A percentile compares a stretch with the other conserved stretches of the same genome.
phyloP scores from a whole-genome alignment of 495 filamentous ascomycete genomes.

The Penicillium psychrofluorescens region DNA sequence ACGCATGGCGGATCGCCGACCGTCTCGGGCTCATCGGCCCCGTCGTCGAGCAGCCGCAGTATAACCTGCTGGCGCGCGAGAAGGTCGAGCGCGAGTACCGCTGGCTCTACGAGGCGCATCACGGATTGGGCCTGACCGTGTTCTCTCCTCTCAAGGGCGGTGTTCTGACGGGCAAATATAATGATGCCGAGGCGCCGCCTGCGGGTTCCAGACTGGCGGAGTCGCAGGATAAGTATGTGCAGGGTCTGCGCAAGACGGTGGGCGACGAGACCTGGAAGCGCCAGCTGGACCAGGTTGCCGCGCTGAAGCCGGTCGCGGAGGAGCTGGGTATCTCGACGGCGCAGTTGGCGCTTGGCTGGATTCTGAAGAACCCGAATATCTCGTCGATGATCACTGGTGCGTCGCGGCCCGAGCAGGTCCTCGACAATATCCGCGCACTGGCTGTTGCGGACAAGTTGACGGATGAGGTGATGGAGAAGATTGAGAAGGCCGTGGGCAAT shows the following conservation, averaged over 20 bases:
- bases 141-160: slow-evolving; percentile 69
- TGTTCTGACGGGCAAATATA: slow-evolving; percentile 77
- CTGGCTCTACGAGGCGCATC: slow-evolving; percentile 50
- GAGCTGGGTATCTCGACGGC: slow-evolving; percentile 57
- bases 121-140: slow-evolving; percentile 64
- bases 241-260: slow-evolving; percentile 20
- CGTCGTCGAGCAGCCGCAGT: slow-evolving; percentile 77
- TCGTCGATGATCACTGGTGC: slow-evolving; percentile 73
- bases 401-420: slow-evolving; percentile 62
- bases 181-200: slow-evolving; percentile 39
- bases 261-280: slow-evolving; percentile 12
- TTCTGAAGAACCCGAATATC: slow-evolving; percentile 68
- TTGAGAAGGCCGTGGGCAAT: slow-evolving; percentile 59
- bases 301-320: slow-evolving; percentile 57
- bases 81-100: slow-evolving; percentile 72
- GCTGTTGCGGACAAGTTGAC: slow-evolving; percentile 55
- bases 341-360: slow-evolving; percentile 70
- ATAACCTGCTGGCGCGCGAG: slow-evolving; percentile 66
- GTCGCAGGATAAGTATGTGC: slow-evolving; percentile 29
- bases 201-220: slow-evolving; percentile 32
- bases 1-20: slow-evolving; percentile 69
- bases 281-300: slow-evolving; percentile 20
- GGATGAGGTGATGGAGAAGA: slow-evolving; percentile 59
- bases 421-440: slow-evolving; percentile 61
- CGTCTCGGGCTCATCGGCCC: slow-evolving; percentile 72